Evolutionary conservation across 768 basidiomycete species (phyloP).

Genomic region (Suillus subalutaceus): DNA sequence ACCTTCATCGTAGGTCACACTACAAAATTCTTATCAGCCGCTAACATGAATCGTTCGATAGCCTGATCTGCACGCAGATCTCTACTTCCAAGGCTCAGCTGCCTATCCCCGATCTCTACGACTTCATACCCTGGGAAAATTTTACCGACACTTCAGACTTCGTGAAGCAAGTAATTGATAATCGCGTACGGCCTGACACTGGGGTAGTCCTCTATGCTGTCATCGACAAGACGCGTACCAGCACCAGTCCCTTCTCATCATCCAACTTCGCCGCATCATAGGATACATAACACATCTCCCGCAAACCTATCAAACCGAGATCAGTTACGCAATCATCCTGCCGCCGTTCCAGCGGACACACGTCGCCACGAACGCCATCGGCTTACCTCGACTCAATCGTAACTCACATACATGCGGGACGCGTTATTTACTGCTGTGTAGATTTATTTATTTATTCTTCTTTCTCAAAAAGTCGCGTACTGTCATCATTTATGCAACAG

Average conservation of each 20-base stretch:
- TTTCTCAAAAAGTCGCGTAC: too few species aligned
- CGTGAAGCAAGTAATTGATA: constrained; percentile 36
- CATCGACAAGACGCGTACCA: constrained; percentile 48
- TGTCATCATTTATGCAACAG: too few species aligned
- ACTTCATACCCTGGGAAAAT: constrained; percentile 55
- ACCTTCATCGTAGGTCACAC: constrained; percentile 38
- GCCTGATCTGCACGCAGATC: constrained; percentile 48
- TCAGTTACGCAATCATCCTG: constrained; percentile 56
- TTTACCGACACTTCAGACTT: constrained; percentile 42
- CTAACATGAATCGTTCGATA: constrained; percentile 18
- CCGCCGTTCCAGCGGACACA: constrained; percentile 67
- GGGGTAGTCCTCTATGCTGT: constrained; percentile 49
- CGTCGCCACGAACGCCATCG: constrained; percentile 56
- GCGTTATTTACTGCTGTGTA: too few species aligned
- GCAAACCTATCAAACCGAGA: constrained; percentile 50
- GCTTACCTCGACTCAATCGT: too few species aligned
- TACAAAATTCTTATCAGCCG: background rate
- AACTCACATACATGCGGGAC: too few species aligned
- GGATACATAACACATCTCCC: constrained; percentile 50
- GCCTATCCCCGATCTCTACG: constrained; percentile 45
- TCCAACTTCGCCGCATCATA: constrained; percentile 50
- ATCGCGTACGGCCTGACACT: constrained; percentile 38
- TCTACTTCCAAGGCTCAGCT: constrained; percentile 38
- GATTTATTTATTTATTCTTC: too few species aligned
- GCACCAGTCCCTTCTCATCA: background rate